These are phyloP conservation scores for Gossypium thurberi DNA, from an alignment of 345 rosid genomes.

Conservation along the genomic window DNA sequence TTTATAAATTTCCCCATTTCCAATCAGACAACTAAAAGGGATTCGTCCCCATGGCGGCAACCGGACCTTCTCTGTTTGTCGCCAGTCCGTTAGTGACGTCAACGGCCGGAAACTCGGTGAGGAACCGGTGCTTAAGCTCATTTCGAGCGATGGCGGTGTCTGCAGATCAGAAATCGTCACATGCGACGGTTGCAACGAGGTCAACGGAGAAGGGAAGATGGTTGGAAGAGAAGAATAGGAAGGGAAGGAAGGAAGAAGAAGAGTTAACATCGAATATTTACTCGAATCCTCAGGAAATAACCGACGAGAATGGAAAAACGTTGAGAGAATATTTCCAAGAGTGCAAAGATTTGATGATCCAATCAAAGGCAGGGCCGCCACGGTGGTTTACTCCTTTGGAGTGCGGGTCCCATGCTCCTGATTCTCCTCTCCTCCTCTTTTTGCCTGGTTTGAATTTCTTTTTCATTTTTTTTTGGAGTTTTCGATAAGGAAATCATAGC, in stretches of 20 bases:
- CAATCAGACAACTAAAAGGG: background rate
- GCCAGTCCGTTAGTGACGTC: background rate
- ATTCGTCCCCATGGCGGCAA: conserved; percentile 6
- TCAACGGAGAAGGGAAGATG: conserved; percentile 5
- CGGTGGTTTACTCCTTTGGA: conserved; percentile 76
- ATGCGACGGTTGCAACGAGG: conserved; percentile 1
- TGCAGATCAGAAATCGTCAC: background rate
- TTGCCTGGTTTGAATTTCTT: conserved; percentile 45
- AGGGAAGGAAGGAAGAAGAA: conserved; percentile 2
- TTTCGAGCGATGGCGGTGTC: background rate
- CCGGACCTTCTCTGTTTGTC: background rate
- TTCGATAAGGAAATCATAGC: background rate
- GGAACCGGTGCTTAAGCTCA: background rate
- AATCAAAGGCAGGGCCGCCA: conserved; percentile 50
- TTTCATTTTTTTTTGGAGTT: background rate
- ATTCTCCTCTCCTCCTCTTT: conserved; percentile 64
- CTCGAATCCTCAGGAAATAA: background rate
- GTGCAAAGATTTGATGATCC: conserved; percentile 33
- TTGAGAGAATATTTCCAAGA: conserved; percentile 46
- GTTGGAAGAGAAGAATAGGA: background rate
- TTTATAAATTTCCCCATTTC: background rate
- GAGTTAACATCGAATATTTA: background rate
- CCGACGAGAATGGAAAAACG: conserved; percentile 20
- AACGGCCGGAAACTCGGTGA: background rate
- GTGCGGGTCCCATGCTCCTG: conserved; percentile 34